These are phyloP conservation scores for Poa pratensis DNA, from an alignment of 176 grass and related monocot species.

Conservation along the genomic window DNA sequence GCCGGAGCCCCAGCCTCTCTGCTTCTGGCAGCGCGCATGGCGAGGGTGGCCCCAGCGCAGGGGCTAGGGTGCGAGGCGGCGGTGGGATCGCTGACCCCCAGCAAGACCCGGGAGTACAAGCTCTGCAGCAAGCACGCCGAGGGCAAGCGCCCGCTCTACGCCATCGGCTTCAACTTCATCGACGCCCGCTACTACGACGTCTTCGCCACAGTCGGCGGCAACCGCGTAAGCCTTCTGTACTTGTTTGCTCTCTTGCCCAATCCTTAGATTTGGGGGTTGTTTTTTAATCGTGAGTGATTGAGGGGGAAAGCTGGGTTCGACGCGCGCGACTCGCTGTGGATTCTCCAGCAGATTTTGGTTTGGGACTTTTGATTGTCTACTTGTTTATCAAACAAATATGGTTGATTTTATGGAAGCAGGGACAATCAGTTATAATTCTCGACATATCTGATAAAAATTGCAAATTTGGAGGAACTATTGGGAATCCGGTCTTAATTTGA, in stretches of 20 bases:
- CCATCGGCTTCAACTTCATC: conserved; percentile 94
- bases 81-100: conserved; percentile 62
- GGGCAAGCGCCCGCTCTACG: conserved; percentile 86
- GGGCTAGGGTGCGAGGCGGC: conserved; percentile 71
- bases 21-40: conserved; percentile 20
- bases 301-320: background rate
- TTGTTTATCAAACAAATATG: background rate
- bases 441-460: background rate
- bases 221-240: conserved; percentile 46
- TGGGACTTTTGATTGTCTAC: background rate
- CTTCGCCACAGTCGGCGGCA: conserved; percentile 76
- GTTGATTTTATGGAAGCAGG: background rate
- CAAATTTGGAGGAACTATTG: background rate
- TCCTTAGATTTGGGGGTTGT: background rate
- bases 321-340: background rate
- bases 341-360: background rate
- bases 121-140: conserved; percentile 66
- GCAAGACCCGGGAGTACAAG: conserved; percentile 73
- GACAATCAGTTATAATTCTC: background rate
- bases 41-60: conserved; percentile 50
- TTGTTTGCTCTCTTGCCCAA: background rate
- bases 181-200: conserved; percentile 84
- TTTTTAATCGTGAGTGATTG: background rate
- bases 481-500: background rate
- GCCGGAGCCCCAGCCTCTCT: background rate